Evolutionary conservation across 176 grass and related monocot genomes (phyloP).

Genomic region (Musa beccarii): DNA sequence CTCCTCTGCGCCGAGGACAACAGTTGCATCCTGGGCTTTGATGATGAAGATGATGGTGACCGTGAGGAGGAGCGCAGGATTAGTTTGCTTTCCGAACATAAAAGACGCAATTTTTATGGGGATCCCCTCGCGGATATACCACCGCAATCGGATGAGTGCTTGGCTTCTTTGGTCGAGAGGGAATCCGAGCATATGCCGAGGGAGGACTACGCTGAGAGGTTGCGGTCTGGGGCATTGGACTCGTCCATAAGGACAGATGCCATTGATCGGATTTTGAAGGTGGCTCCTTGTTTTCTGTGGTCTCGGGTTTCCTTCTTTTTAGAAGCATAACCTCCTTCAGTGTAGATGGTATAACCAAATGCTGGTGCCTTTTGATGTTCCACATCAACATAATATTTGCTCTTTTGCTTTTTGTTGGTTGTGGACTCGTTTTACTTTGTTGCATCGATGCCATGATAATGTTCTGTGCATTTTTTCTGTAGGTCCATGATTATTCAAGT

Average conservation of each 20-base stretch:
- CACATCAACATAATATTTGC: too few relatives aligned
- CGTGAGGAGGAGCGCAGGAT: not conserved
- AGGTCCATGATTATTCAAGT: too few relatives aligned
- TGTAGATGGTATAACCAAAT: too few relatives aligned
- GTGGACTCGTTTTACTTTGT: too few relatives aligned
- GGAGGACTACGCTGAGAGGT: conserved; percentile 18
- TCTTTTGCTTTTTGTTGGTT: too few relatives aligned
- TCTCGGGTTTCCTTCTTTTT: too few relatives aligned
- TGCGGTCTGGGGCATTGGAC: not conserved
- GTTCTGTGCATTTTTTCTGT: too few relatives aligned
- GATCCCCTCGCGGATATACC: conserved; percentile 2
- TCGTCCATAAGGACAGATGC: conserved; percentile 12
- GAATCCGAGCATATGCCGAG: conserved; percentile 15
- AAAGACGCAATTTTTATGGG: conserved; percentile 12
- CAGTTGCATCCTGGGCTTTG: conserved; percentile 17
- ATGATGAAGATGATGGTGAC: not conserved
- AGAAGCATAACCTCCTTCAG: too few relatives aligned
- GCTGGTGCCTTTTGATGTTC: too few relatives aligned
- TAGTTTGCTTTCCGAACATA: not conserved
- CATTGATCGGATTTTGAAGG: conserved; percentile 21
- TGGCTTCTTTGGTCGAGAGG: conserved; percentile 7
- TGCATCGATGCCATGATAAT: too few relatives aligned
- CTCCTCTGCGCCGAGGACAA: conserved; percentile 20
- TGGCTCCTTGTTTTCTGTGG: not conserved
- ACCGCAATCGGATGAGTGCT: conserved; percentile 12